A percentile compares a stretch with the other conserved stretches of the same genome.
phyloP scores from a whole-genome alignment of 2,329 filamentous ascomycete species.

The Ascochyta viciae-villosae region DNA sequence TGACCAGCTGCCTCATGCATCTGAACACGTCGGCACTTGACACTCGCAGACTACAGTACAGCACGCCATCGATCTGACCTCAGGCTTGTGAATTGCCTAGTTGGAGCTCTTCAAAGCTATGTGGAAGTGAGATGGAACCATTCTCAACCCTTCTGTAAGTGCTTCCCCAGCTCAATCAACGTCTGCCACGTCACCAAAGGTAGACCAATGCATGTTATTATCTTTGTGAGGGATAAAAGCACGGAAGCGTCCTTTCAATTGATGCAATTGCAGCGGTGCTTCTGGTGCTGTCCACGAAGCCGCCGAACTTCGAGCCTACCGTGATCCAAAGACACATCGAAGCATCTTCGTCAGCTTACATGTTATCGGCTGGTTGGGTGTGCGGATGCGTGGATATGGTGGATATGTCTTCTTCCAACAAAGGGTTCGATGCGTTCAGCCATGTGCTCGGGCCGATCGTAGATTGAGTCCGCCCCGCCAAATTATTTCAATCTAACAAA shows the following conservation, averaged over 20 bases:
- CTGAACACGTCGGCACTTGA: not conserved
- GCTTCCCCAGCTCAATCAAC: not conserved
- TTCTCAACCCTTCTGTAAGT: not conserved
- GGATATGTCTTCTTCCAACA: no score
- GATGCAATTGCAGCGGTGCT: not conserved
- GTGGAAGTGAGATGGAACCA: not conserved
- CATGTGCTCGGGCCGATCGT: no score
- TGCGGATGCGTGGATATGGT: no score
- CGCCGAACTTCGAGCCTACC: not conserved
- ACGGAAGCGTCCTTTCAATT: not conserved
- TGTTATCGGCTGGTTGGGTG: no score
- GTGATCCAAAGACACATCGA: not conserved
- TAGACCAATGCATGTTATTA: not conserved
- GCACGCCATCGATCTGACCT: not conserved
- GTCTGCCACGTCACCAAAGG: not conserved
- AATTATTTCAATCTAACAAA: slow-evolving; percentile 13
- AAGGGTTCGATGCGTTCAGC: no score
- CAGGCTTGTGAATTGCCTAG: not conserved
- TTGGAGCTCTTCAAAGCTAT: not conserved
- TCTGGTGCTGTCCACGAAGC: not conserved
- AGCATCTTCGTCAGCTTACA: not conserved
- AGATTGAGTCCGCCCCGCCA: slow-evolving; percentile 23
- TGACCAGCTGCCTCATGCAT: no score
- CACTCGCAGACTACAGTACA: not conserved
- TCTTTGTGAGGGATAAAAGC: not conserved